Evolutionary conservation across 2,329 filamentous ascomycete genomes (phyloP), one percentile per base, ranked within the genome.

Genomic region (Pseudogymnoascus sp.): DNA sequence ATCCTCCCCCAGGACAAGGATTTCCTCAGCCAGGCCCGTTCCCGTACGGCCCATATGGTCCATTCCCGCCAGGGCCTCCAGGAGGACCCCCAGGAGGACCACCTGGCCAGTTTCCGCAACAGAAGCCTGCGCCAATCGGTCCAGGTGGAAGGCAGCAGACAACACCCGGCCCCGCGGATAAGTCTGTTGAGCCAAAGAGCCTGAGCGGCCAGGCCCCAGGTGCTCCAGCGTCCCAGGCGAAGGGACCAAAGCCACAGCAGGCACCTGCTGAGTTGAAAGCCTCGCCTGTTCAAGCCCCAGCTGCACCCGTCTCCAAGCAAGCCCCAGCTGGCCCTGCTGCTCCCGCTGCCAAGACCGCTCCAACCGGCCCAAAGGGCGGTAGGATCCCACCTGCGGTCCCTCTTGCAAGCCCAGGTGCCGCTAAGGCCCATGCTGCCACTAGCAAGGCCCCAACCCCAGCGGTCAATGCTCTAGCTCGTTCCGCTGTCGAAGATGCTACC

Each of bases 361-460:
- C 74, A 18, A 76, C 71, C 59, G 76, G 75, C 14, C 74, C 77
- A 4, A 79, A 75, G 66, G 66, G 72, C 67, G 75, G 73, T 54
- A 83, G 86, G 34, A 79, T 88, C 58, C 78, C 84, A 14, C 87
- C 87, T 1, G 88, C 83, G 11, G 76, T 91, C 25, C 88, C 88
- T 25, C 78, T 89, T 1, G 75, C 81, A 12, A 80, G 79, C 62
- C 74, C 77, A 4, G 69, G 76, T 2, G 68, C 71, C 8, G 70
- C 74, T 1, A 77, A 78, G 63, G 68, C 70, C 7, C 74, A 72
- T 35, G 69, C 74, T 7, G 68, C 66, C 61, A 60, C 47, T 30
- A 9, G 60, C 35, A 57, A 39, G n/a, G 38, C 11, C 11, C 30
- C 60, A 14, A 34, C 20, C 37, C 61, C 22, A 34, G 62, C 43